Conservation (phyloP, 805 yeast species). For the Komagataella ulmi region DNA sequence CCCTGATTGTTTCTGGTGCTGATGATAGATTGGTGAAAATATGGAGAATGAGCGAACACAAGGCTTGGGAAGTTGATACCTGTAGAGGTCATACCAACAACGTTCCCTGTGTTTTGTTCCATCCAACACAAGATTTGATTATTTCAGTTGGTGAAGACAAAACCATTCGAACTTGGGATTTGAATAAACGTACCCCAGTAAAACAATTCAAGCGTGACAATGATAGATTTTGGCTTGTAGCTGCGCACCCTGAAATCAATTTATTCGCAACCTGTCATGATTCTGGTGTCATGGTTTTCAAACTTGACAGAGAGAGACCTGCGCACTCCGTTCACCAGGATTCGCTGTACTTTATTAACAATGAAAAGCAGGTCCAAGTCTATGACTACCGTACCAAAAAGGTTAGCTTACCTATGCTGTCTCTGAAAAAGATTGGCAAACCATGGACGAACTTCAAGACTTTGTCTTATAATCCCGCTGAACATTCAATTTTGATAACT, state of each 20-base stretch:
- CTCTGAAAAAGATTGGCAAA: slow-evolving; percentile 74
- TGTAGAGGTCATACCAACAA: slow-evolving; percentile 96
- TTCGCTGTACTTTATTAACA: slow-evolving; percentile 61
- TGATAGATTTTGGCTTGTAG: slow-evolving; percentile 89
- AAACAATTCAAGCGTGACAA: slow-evolving; percentile 89
- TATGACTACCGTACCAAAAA: slow-evolving; percentile 57
- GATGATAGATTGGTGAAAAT: slow-evolving; percentile 92
- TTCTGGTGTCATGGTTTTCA: slow-evolving; percentile 95
- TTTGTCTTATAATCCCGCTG: slow-evolving; percentile 85
- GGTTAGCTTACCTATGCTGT: slow-evolving; percentile 63
- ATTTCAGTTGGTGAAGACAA: slow-evolving; percentile 93
- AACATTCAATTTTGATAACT: slow-evolving; percentile 73
- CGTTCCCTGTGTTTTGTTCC: slow-evolving; percentile 81
- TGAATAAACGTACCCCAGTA: slow-evolving; percentile 84
- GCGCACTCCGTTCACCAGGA: slow-evolving; percentile 68
- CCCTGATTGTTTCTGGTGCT: slow-evolving; percentile 88
- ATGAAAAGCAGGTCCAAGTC: slow-evolving; percentile 75
- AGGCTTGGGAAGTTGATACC: slow-evolving; percentile 99
- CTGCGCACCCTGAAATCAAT: slow-evolving; percentile 82
- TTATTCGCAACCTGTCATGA: slow-evolving; percentile 96
- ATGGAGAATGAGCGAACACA: slow-evolving; percentile 96
- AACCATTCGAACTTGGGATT: slow-evolving; percentile 94
- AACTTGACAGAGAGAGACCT: slow-evolving; percentile 94
- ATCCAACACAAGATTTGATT: slow-evolving; percentile 85
- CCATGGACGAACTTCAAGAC: slow-evolving; percentile 79